Evolutionary conservation across 495 filamentous ascomycete species (phyloP).

Genomic region (Xylaria grammica): DNA sequence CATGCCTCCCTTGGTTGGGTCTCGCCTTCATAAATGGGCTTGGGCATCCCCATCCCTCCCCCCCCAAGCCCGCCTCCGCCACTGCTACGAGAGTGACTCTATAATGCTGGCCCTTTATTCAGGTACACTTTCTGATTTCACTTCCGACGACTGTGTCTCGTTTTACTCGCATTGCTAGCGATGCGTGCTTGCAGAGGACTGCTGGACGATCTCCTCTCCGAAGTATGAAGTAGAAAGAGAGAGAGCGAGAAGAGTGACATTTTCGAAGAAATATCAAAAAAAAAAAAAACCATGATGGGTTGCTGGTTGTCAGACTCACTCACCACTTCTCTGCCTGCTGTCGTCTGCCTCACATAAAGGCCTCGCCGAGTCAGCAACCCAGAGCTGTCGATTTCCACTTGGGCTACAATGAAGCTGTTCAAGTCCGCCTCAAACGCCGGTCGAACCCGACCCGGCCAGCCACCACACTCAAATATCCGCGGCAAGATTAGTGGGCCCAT

Average conservation of each 20-base stretch:
- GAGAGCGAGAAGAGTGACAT: background rate
- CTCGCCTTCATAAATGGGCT: constrained; percentile 16
- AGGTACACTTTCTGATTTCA: constrained; percentile 36
- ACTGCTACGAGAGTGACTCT: constrained; percentile 26
- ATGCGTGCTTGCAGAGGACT: constrained; percentile 33
- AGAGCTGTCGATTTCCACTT: constrained; percentile 5
- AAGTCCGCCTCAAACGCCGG: constrained; percentile 44
- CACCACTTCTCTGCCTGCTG: constrained; percentile 14
- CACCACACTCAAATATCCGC: constrained; percentile 42
- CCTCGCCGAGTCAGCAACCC: background rate
- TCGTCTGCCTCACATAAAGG: constrained; percentile 2
- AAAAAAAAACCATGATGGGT: constrained; percentile 21
- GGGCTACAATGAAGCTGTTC: constrained; percentile 39
- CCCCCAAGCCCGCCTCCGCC: constrained; percentile 8
- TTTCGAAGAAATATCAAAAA: constrained; percentile 18
- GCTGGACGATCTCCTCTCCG: constrained; percentile 23
- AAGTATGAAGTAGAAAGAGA: background rate
- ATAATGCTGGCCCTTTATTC: constrained; percentile 19
- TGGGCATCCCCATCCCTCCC: constrained; percentile 4
- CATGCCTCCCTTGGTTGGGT: background rate
- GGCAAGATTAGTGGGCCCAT: constrained; percentile 60
- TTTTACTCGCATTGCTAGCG: constrained; percentile 40
- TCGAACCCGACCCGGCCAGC: constrained; percentile 46
- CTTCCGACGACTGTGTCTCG: constrained; percentile 30
- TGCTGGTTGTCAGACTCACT: constrained; percentile 29